These are phyloP conservation scores for Glycine tomentella DNA, from an alignment of 306 rosid species.

Conservation along the genomic window DNA sequence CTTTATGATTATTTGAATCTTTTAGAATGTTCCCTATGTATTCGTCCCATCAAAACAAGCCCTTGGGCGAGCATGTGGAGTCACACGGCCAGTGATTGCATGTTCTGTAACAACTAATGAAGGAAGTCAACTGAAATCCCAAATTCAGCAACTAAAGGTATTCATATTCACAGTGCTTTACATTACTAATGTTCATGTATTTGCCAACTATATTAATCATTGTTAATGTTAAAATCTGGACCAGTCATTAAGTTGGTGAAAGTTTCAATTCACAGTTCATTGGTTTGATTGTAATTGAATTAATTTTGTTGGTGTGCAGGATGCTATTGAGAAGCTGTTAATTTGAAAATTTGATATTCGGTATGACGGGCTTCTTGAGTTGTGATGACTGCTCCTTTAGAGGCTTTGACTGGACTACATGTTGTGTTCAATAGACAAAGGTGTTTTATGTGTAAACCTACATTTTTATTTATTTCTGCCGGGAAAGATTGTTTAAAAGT, in stretches of 20 bases:
- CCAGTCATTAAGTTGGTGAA: neutral
- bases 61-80: slow-evolving; percentile 96
- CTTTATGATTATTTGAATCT: slow-evolving; percentile 33
- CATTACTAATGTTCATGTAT: neutral
- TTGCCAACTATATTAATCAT: neutral
- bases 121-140: slow-evolving; percentile 94
- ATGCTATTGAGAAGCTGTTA: slow-evolving; percentile 93
- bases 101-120: slow-evolving; percentile 91
- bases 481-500: slow-evolving; percentile 43
- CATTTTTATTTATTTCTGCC: slow-evolving; percentile 34
- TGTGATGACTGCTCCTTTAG: slow-evolving; percentile 57
- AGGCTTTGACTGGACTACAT: slow-evolving; percentile 87
- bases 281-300: neutral
- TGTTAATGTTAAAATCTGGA: neutral
- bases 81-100: slow-evolving; percentile 93
- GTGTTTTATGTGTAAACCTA: slow-evolving; percentile 43
- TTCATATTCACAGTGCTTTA: slow-evolving; percentile 36
- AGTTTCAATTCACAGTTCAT: neutral
- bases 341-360: slow-evolving; percentile 64
- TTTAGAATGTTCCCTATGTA: slow-evolving; percentile 87
- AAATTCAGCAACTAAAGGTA: slow-evolving; percentile 91
- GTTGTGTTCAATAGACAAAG: slow-evolving; percentile 53
- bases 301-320: slow-evolving; percentile 57
- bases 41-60: slow-evolving; percentile 95
- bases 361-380: slow-evolving; percentile 87